Evolutionary conservation across 768 basidiomycete species (phyloP).

Genomic region (Rhodotorula kratochvilovae): DNA sequence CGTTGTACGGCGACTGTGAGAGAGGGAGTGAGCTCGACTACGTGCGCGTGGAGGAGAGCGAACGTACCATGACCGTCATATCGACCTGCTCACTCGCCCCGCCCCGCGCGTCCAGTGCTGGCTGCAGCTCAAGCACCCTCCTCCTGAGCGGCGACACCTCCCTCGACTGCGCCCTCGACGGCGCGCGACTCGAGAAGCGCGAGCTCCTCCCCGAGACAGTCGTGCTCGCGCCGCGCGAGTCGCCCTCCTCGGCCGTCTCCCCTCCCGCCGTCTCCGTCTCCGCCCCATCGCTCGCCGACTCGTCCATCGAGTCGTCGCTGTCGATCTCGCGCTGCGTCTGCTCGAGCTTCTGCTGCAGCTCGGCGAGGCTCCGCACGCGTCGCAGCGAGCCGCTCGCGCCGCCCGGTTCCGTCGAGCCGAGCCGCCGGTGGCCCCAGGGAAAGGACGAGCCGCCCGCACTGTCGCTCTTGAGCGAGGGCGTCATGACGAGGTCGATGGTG

Average conservation of each 20-base stretch:
- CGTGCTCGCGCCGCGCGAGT: background rate
- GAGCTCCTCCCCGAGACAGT: background rate
- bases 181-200: background rate
- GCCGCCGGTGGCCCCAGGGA: background rate
- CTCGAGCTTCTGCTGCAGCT: constrained; percentile 32
- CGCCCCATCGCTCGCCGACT: background rate
- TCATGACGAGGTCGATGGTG: constrained; percentile 27
- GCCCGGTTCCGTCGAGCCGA: background rate
- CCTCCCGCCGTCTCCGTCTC: background rate
- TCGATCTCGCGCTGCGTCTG: constrained; percentile 36
- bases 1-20: constrained; percentile 38
- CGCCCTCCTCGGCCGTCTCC: constrained; percentile 5
- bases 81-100: background rate
- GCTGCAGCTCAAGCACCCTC: constrained; percentile 13
- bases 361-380: constrained; percentile 31
- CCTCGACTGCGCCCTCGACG: constrained; percentile 14
- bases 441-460: background rate
- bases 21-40: background rate
- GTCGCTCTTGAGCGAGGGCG: background rate
- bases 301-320: constrained; percentile 23
- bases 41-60: background rate
- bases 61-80: background rate
- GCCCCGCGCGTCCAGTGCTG: background rate
- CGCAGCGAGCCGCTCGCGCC: constrained; percentile 8
- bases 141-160: constrained; percentile 17